Evolutionary conservation across 176 grass and related monocot species (phyloP).

Genomic region (Tuctoria greenei): DNA sequence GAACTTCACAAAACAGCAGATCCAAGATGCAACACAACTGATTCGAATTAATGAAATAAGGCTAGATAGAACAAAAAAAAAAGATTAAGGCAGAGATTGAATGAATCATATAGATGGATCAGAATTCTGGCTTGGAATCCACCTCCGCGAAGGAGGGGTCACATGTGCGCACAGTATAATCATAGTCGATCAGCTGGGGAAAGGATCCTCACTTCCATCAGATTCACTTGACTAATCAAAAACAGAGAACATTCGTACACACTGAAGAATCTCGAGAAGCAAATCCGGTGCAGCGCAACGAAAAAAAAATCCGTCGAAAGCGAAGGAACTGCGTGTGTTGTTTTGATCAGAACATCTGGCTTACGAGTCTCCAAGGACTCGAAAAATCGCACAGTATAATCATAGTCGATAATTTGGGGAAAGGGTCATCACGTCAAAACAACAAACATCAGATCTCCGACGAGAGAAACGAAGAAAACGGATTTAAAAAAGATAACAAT

Average conservation of each 20-base stretch:
- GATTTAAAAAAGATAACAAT: neutral
- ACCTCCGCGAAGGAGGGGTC: conserved; percentile 22
- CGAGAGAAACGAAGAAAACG: neutral
- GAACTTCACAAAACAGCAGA: neutral
- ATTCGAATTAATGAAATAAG: too few relatives aligned
- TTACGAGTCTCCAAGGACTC: conserved; percentile 38
- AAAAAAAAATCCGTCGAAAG: too few relatives aligned
- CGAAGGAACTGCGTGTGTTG: neutral
- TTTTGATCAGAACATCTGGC: conserved; percentile 42
- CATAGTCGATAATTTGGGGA: conserved; percentile 59
- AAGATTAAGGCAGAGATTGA: neutral
- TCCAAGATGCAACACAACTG: too few relatives aligned
- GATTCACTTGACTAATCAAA: neutral
- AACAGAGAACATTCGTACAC: too few relatives aligned
- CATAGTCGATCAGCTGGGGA: conserved; percentile 67
- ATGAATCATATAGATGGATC: conserved; percentile 19
- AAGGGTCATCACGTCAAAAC: conserved; percentile 51
- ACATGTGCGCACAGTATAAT: conserved; percentile 38
- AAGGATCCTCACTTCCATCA: conserved; percentile 56
- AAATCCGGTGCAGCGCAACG: neutral
- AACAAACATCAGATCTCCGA: neutral
- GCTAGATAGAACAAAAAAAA: neutral
- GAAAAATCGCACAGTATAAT: conserved; percentile 49
- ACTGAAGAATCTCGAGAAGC: neutral
- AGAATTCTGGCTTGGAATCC: conserved; percentile 57